Evolutionary conservation across 2,329 filamentous ascomycete genomes (phyloP), one percentile per base, ranked within the genome.

Genomic region (Byssoonygena ceratinophila): DNA sequence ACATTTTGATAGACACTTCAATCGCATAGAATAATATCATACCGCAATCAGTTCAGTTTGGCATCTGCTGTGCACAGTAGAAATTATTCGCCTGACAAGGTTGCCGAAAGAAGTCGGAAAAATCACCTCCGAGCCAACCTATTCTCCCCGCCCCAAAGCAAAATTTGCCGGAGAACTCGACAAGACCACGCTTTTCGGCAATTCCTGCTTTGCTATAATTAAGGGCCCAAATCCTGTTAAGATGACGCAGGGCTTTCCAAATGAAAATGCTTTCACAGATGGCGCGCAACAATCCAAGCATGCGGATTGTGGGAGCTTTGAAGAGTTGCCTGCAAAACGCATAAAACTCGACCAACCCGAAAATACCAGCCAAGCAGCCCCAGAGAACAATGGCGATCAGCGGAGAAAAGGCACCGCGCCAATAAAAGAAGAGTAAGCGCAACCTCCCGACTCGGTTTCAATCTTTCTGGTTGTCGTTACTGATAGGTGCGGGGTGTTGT

Each of bases 401-500:
- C 63, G 69, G 29, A 60, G 63, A 53, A 81, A 75, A 61, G 84
- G 83, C 23, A 71, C 83, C 50, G 84, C 85, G 18, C 79, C 81
- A 7, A 79, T 90, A 66, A 89, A 88, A 68, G 74, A 78, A 63
- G 85, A 89, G 80, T 87, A 70, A 68, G 76, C 70, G 25, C 39
- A 14, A 18, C n/a, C n/a, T 23, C 36, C 5, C 11, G 12, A 18
- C 34, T 6, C 40, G n/a, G n/a, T 7, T 16, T n/a, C 16, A 14
- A 12, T 12, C 22, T 34, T 46, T 43, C 8, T 44, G 5, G 12
- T 48, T 22, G 9, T 20, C 20, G 18, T 37, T 18, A 16, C 39
- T 52, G 40, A 51, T 47, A 54, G 23, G 34, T 5, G 4, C 14
- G 6, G 11, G 8, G 55, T 22, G 40, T 25, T 4, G 16, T 16